Evolutionary conservation across 495 filamentous ascomycete species (phyloP).

Genomic region (Talaromyces wortmannii): DNA sequence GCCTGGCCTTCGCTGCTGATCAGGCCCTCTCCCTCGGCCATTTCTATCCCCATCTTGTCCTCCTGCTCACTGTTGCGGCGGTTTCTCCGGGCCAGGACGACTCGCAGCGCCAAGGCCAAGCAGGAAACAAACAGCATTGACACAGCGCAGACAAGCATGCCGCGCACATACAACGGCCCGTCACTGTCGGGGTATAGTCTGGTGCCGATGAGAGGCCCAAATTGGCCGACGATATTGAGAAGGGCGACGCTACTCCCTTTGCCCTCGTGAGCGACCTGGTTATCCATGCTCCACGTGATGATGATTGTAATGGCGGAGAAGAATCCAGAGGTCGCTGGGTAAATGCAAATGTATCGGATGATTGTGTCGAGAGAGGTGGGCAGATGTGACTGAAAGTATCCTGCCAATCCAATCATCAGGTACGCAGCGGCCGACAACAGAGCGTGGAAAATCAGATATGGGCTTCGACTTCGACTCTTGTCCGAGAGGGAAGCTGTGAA

Average conservation of each 20-base stretch:
- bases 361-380: conserved; percentile 17
- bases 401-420: conserved; percentile 40
- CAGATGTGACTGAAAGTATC: conserved; percentile 28
- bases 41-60: conserved; percentile 16
- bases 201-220: conserved; percentile 55
- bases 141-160: conserved; percentile 50
- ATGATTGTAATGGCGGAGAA: conserved; percentile 57
- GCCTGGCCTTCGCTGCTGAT: background rate
- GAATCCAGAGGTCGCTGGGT: conserved; percentile 52
- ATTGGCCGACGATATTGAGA: conserved; percentile 55
- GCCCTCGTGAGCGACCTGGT: conserved; percentile 45
- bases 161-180: conserved; percentile 50
- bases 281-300: conserved; percentile 62
- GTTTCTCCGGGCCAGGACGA: conserved; percentile 38
- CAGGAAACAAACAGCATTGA: conserved; percentile 48
- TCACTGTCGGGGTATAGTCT: conserved; percentile 51
- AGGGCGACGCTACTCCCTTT: conserved; percentile 53
- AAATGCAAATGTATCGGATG: conserved; percentile 50
- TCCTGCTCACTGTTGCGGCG: conserved; percentile 9
- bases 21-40: conserved; percentile 12
- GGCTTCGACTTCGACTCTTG: conserved; percentile 32
- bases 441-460: conserved; percentile 44
- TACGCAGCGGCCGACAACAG: conserved; percentile 57
- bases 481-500: conserved; percentile 47
- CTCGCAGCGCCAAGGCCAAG: conserved; percentile 38